Percentiles rank a stretch among this genome's conserved stretches.
Evolutionary conservation across 257 asterid genomes (phyloP).

Genomic region (Gentiana dahurica): DNA sequence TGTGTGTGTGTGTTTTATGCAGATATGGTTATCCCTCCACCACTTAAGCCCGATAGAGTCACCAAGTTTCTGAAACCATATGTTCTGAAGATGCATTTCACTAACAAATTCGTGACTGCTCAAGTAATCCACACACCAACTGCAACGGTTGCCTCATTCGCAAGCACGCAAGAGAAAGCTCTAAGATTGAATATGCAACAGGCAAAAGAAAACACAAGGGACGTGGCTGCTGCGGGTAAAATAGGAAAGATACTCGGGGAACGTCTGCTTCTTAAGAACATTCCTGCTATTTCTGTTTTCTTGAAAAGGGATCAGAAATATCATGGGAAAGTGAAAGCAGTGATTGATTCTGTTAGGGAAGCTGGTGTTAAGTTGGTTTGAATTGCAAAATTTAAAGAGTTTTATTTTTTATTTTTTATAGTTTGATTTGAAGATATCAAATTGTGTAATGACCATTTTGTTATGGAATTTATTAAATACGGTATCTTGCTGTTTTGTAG

Average conservation of each 20-base stretch:
- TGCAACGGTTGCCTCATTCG: constrained; percentile 82
- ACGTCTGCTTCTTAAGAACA: constrained; percentile 40
- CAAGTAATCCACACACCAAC: constrained; percentile 91
- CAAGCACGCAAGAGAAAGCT: constrained; percentile 90
- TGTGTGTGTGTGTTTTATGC: constrained; percentile 1
- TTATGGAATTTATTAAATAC: too few relatives aligned
- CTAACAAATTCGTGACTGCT: constrained; percentile 65
- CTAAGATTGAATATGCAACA: constrained; percentile 54
- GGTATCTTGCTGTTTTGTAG: too few relatives aligned
- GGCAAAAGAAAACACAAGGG: constrained; percentile 54
- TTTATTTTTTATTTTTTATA: not conserved
- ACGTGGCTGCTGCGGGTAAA: constrained; percentile 90
- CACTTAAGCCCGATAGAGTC: constrained; percentile 53
- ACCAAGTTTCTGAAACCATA: constrained; percentile 74
- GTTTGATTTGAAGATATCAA: not conserved
- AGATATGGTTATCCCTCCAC: constrained; percentile 80
- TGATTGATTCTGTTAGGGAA: constrained; percentile 56
- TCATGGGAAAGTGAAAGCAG: constrained; percentile 89
- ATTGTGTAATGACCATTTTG: too few relatives aligned
- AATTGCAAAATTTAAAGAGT: not conserved
- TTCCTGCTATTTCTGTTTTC: constrained; percentile 70
- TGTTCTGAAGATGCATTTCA: constrained; percentile 73
- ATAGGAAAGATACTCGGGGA: constrained; percentile 81
- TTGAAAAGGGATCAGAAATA: constrained; percentile 67
- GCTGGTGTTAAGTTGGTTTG: constrained; percentile 62